Evolutionary conservation across 257 asterid species (phyloP).

Genomic region (Cruciata laevipes): DNA sequence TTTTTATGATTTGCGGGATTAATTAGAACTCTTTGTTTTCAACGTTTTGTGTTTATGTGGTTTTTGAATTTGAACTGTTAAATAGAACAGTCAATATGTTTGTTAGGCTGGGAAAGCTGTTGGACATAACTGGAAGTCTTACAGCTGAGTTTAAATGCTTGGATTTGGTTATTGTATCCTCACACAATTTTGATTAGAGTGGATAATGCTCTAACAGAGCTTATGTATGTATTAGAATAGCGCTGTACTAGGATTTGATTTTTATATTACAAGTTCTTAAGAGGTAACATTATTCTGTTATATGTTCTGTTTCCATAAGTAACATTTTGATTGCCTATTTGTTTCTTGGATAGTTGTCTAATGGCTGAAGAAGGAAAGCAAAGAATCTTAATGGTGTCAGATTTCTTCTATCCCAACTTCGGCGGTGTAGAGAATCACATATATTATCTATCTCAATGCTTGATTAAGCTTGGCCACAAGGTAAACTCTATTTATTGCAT

Average conservation of each 20-base stretch:
- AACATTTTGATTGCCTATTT: not conserved
- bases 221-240: too few relatives aligned
- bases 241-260: conserved; percentile 11
- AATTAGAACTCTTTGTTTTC: too few relatives aligned
- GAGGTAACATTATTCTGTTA: not conserved
- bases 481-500: conserved; percentile 22
- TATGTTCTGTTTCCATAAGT: not conserved
- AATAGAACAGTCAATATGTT: too few relatives aligned
- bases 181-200: not conserved
- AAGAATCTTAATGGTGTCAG: conserved; percentile 79
- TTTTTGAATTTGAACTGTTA: too few relatives aligned
- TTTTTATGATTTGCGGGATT: too few relatives aligned
- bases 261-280: not conserved
- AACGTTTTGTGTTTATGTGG: too few relatives aligned
- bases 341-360: conserved; percentile 3
- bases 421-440: conserved; percentile 98
- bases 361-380: conserved; percentile 53
- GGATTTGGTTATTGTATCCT: not conserved
- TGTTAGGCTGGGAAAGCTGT: too few relatives aligned
- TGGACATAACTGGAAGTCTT: too few relatives aligned
- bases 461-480: conserved; percentile 88
- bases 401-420: conserved; percentile 89
- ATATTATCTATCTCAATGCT: conserved; percentile 83
- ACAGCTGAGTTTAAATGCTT: not conserved
- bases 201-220: too few relatives aligned